Evolutionary conservation across 192 early-diverging fungal genomes (phyloP).

Genomic region (Coemansia sp.): DNA sequence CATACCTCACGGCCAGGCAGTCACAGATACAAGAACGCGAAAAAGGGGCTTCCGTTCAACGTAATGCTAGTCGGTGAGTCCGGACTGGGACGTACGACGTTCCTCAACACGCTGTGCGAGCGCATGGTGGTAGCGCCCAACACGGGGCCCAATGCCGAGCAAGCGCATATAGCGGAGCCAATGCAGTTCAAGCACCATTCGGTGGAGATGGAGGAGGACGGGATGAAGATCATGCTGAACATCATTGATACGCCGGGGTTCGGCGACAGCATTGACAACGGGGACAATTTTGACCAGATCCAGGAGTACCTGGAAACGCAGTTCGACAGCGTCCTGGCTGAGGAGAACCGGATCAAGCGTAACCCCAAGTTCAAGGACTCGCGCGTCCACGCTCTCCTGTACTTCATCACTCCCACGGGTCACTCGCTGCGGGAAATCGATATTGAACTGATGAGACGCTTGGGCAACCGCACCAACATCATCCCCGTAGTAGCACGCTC

Average conservation of each 20-base stretch:
- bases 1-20: constrained; percentile 54
- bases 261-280: constrained; percentile 96
- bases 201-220: constrained; percentile 98
- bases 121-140: constrained; percentile 67
- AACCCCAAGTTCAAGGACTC: constrained; percentile 92
- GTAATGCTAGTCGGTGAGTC: constrained; percentile 94
- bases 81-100: constrained; percentile 97
- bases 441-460: constrained; percentile 87
- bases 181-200: constrained; percentile 87
- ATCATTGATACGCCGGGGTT: constrained; percentile 99
- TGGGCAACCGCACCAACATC: constrained; percentile 91
- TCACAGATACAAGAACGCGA: constrained; percentile 87
- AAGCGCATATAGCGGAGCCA: constrained; percentile 82
- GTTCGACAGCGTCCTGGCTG: constrained; percentile 91
- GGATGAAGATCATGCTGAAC: constrained; percentile 93
- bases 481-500: constrained; percentile 95
- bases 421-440: constrained; percentile 96
- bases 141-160: constrained; percentile 65
- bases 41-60: constrained; percentile 96
- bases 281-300: constrained; percentile 88
- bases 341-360: constrained; percentile 83
- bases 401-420: constrained; percentile 97
- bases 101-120: constrained; percentile 98
- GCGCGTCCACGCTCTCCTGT: constrained; percentile 92
- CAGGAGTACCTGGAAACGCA: constrained; percentile 91